Percentiles rank a stretch among this genome's conserved stretches.
phyloP scores from a whole-genome alignment of 805 yeast genomes.

The Spathaspora sp. region DNA sequence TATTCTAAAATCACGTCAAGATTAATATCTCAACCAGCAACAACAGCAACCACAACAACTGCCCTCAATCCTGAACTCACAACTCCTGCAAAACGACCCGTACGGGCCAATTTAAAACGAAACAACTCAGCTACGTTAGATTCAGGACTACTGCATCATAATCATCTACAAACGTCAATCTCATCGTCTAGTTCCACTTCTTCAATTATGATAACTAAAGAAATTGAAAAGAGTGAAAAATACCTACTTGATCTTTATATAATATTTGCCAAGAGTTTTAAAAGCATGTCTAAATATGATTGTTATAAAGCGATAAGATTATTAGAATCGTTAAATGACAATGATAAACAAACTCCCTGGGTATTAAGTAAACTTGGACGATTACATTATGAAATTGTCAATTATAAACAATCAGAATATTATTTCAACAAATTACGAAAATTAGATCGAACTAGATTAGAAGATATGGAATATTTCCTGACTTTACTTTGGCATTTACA shows the following conservation, averaged over 20 bases:
- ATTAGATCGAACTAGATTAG: slow-evolving; percentile 71
- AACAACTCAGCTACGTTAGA: slow-evolving; percentile 19
- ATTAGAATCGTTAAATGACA: slow-evolving; percentile 59
- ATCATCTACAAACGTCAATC: neutral
- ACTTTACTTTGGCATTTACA: slow-evolving; percentile 92
- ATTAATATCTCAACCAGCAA: slow-evolving; percentile 38
- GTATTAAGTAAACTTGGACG: slow-evolving; percentile 77
- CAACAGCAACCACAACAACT: too few species aligned
- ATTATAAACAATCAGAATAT: slow-evolving; percentile 71
- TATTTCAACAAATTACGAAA: slow-evolving; percentile 61
- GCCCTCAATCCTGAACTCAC: neutral
- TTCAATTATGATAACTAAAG: slow-evolving; percentile 14
- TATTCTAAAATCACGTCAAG: slow-evolving; percentile 47
- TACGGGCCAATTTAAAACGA: slow-evolving; percentile 15
- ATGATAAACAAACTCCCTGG: slow-evolving; percentile 75
- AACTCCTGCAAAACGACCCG: slow-evolving; percentile 4
- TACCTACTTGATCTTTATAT: slow-evolving; percentile 47
- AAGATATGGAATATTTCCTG: slow-evolving; percentile 89
- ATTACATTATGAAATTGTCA: slow-evolving; percentile 80
- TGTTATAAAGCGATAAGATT: slow-evolving; percentile 76
- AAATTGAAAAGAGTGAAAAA: slow-evolving; percentile 32
- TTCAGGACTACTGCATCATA: slow-evolving; percentile 4
- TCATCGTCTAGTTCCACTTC: slow-evolving; percentile 8
- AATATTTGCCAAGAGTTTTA: slow-evolving; percentile 56
- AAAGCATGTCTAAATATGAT: slow-evolving; percentile 62